These are phyloP conservation scores for Sporothrix pseudoabietina DNA, from an alignment of 2,329 filamentous ascomycete species.

Conservation along the genomic window DNA sequence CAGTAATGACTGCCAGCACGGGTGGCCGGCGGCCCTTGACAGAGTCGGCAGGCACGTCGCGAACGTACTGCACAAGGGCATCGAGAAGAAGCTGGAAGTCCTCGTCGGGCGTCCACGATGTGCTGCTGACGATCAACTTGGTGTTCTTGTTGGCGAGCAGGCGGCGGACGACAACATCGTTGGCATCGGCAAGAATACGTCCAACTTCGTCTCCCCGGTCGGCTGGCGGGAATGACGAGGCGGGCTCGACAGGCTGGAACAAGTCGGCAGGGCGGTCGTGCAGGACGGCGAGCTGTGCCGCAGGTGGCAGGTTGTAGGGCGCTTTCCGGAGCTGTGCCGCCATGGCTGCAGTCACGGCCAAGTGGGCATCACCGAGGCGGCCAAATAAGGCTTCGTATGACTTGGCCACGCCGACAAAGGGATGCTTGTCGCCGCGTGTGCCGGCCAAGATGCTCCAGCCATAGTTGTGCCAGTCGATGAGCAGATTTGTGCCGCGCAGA, in stretches of 20 bases:
- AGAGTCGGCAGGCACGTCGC: not conserved
- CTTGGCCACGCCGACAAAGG: constrained; percentile 74
- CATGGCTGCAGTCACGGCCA: constrained; percentile 93
- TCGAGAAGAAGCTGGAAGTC: constrained; percentile 88
- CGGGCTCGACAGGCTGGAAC: constrained; percentile 68
- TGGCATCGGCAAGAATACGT: constrained; percentile 25
- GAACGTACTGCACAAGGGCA: constrained; percentile 69
- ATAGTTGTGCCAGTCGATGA: constrained; percentile 99
- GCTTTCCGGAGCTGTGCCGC: constrained; percentile 64
- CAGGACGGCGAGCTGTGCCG: constrained; percentile 66
- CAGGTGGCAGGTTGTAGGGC: constrained; percentile 61
- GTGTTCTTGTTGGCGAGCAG: constrained; percentile 14
- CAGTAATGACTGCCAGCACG: constrained; percentile 89
- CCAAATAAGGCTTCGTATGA: constrained; percentile 77
- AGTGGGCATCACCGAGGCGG: constrained; percentile 68
- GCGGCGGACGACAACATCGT: not conserved
- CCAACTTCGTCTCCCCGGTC: constrained; percentile 23
- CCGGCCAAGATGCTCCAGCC: constrained; percentile 87
- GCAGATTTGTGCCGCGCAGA: constrained; percentile 75
- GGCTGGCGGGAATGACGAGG: constrained; percentile 10
- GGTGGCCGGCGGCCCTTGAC: constrained; percentile 52
- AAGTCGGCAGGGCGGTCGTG: constrained; percentile 84
- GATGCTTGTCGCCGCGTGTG: constrained; percentile 61
- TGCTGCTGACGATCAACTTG: constrained; percentile 78
- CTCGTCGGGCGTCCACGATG: constrained; percentile 96